Conservation (phyloP, 1,284 basidiomycete species). For the Meripilus lineatus region DNA sequence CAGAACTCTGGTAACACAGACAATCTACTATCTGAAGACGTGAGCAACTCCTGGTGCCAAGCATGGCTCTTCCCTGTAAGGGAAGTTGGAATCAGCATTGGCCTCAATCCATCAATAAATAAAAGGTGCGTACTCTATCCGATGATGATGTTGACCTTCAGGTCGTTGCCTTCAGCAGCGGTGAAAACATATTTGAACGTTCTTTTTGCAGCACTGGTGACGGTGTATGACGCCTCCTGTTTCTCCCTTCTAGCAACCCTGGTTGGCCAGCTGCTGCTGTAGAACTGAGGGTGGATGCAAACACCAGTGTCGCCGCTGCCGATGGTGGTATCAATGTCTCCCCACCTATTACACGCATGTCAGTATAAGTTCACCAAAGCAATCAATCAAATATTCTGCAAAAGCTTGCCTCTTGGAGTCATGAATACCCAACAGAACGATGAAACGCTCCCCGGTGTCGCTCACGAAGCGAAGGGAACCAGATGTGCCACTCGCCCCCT, state of each 20-base stretch:
- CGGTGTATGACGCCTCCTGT: neutral
- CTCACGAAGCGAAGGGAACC: slow-evolving; percentile 31
- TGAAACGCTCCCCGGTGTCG: slow-evolving; percentile 28
- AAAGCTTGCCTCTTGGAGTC: slow-evolving; percentile 32
- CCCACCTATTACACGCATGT: too few relatives aligned
- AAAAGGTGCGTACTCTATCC: too few relatives aligned
- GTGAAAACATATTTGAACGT: slow-evolving; percentile 17
- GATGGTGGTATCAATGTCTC: slow-evolving; percentile 31
- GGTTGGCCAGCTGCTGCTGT: too few relatives aligned
- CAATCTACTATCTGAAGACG: too few relatives aligned
- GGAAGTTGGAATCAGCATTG: too few relatives aligned
- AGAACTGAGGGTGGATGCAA: slow-evolving; percentile 27
- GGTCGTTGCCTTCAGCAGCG: slow-evolving; percentile 23
- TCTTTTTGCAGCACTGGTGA: slow-evolving; percentile 6
- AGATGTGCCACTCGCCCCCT: slow-evolving; percentile 34
- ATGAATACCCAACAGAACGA: slow-evolving; percentile 35
- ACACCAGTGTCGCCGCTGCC: slow-evolving; percentile 20
- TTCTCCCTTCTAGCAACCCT: neutral
- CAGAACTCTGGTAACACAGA: too few relatives aligned
- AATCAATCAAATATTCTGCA: too few relatives aligned
- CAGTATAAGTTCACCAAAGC: too few relatives aligned
- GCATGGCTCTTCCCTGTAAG: too few relatives aligned
- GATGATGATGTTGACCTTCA: slow-evolving; percentile 22
- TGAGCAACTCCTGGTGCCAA: too few relatives aligned
- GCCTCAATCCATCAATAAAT: too few relatives aligned